These are phyloP conservation scores for Colletotrichum sp. DNA, from an alignment of 2,329 filamentous ascomycete genomes.

Conservation along the genomic window DNA sequence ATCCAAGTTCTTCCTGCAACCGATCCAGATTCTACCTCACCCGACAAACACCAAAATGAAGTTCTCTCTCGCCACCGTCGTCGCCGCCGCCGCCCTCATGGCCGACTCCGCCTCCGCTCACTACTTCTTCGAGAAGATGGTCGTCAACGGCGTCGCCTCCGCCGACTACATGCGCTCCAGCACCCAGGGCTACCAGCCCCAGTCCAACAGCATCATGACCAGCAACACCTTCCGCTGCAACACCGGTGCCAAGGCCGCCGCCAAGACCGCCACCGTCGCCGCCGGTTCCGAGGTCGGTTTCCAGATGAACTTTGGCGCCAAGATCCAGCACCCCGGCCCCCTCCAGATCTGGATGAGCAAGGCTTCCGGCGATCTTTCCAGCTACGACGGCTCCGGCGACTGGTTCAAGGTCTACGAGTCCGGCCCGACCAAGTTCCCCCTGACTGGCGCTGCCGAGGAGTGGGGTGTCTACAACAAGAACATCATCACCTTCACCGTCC, in stretches of 20 bases:
- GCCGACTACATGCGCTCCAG: conserved; percentile 18
- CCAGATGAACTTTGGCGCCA: not conserved
- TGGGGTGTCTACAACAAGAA: not conserved
- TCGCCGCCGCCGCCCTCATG: not conserved
- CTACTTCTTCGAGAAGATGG: conserved; percentile 26
- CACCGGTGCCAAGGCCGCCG: not conserved
- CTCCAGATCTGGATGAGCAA: conserved; percentile 13
- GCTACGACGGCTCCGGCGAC: conserved; percentile 22
- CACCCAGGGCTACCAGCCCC: not conserved
- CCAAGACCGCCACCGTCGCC: not conserved
- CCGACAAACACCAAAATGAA: not conserved
- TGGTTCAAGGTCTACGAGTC: conserved; percentile 30
- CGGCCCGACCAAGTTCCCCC: not conserved
- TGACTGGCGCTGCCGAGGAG: not conserved
- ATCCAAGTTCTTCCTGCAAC: not conserved
- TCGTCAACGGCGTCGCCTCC: conserved; percentile 23
- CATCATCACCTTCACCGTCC: not conserved
- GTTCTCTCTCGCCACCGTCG: not conserved
- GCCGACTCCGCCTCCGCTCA: conserved; percentile 5
- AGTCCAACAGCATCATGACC: not conserved
- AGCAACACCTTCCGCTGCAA: conserved; percentile 7
- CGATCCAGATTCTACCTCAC: not conserved
- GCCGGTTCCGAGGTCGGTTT: conserved; percentile 15
- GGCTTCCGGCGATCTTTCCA: conserved; percentile 9
- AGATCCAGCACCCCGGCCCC: conserved; percentile 16